phyloP scores from a whole-genome alignment of 2,329 filamentous ascomycete species.

The Phoma sp. region DNA sequence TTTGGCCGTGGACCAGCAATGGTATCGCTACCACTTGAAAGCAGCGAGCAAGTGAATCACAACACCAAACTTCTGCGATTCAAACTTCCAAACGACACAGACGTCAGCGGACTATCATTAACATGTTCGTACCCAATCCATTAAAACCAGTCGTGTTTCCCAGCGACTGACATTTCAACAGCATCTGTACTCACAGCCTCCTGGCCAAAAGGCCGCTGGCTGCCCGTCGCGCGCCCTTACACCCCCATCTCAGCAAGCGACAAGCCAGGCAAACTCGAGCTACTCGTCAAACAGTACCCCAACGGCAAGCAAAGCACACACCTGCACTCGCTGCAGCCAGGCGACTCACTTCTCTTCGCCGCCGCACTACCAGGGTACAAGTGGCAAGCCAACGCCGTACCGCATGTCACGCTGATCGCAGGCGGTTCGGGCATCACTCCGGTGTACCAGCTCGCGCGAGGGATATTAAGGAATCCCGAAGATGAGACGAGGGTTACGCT shows the following conservation, averaged over 20 bases:
- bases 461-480: slow-evolving; percentile 65
- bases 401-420: slow-evolving; percentile 66
- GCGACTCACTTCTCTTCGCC: slow-evolving; percentile 66
- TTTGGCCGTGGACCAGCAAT: slow-evolving; percentile 68
- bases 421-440: slow-evolving; percentile 77
- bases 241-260: slow-evolving; percentile 66
- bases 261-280: slow-evolving; percentile 64
- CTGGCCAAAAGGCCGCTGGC: slow-evolving; percentile 62
- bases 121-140: slow-evolving; percentile 62
- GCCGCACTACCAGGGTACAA: slow-evolving; percentile 60
- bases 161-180: slow-evolving; percentile 43
- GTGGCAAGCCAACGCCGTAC: slow-evolving; percentile 60
- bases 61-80: slow-evolving; percentile 93
- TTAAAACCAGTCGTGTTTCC: too few relatives aligned
- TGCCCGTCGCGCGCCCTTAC: slow-evolving; percentile 70
- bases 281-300: slow-evolving; percentile 73
- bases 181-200: slow-evolving; percentile 67
- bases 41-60: slow-evolving; percentile 78
- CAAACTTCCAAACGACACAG: slow-evolving; percentile 77
- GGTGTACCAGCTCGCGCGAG: slow-evolving; percentile 68
- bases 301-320: slow-evolving; percentile 68
- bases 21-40: slow-evolving; percentile 76
- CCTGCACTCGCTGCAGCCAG: slow-evolving; percentile 69
- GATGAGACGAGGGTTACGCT: slow-evolving; percentile 70
- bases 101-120: slow-evolving; percentile 77